These are phyloP conservation scores for Alternaria solani DNA, from an alignment of 2,329 filamentous ascomycete genomes.

Conservation along the genomic window DNA sequence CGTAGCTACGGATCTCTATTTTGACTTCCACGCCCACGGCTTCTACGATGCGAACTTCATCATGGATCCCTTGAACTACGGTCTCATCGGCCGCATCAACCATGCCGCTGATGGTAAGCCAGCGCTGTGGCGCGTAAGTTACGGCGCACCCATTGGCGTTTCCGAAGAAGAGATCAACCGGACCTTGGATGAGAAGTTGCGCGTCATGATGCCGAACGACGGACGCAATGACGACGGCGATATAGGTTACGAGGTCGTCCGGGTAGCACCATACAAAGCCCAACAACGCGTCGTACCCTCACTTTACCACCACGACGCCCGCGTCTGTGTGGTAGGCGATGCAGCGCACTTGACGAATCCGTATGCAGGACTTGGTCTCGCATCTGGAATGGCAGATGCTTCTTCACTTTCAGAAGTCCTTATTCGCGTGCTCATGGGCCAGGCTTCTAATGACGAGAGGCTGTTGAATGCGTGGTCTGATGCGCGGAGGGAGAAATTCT, in stretches of 20 bases:
- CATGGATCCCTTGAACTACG: slow-evolving; percentile 50
- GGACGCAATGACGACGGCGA: slow-evolving; percentile 25
- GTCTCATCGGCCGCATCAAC: slow-evolving; percentile 48
- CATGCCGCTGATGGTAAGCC: slow-evolving; percentile 15
- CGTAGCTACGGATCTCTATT: slow-evolving; percentile 50
- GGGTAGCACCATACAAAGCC: slow-evolving; percentile 53
- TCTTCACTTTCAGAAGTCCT: slow-evolving; percentile 42
- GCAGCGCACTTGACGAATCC: slow-evolving; percentile 53
- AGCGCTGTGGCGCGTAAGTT: slow-evolving; percentile 54
- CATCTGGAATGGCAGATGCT: slow-evolving; percentile 47
- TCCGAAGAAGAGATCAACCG: slow-evolving; percentile 42
- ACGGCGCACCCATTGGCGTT: slow-evolving; percentile 46
- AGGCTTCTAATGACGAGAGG: slow-evolving; percentile 24
- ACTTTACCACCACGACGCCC: slow-evolving; percentile 27
- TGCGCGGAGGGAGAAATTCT: slow-evolving; percentile 47
- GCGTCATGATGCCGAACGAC: slow-evolving; percentile 40
- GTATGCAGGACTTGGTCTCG: slow-evolving; percentile 49
- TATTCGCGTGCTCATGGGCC: slow-evolving; percentile 28
- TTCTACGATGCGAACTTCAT: slow-evolving; percentile 55
- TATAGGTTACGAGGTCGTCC: slow-evolving; percentile 40
- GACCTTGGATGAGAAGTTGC: slow-evolving; percentile 39
- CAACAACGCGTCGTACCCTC: slow-evolving; percentile 50
- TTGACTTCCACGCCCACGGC: slow-evolving; percentile 48
- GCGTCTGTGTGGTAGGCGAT: slow-evolving; percentile 51
- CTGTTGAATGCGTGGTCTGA: slow-evolving; percentile 48